These are phyloP conservation scores for Bipolaris oryzae DNA, from an alignment of 2,329 filamentous ascomycete genomes.

Conservation along the genomic window DNA sequence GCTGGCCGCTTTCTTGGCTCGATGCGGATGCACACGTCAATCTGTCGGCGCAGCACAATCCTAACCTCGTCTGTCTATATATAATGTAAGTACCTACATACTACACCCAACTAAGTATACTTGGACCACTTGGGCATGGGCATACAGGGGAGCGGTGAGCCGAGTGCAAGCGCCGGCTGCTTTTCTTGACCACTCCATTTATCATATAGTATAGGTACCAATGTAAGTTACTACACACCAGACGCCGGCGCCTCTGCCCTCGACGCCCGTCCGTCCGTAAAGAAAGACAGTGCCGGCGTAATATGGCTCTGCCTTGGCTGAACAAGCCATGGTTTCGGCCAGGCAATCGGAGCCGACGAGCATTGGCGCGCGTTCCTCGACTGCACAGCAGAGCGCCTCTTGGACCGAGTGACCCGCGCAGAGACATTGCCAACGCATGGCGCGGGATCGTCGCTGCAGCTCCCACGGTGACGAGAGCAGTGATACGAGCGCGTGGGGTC, in stretches of 20 bases:
- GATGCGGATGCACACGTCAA: conserved; percentile 9
- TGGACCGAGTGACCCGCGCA: conserved; percentile 6
- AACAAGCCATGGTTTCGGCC: conserved; percentile 26
- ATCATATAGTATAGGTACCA: too few species aligned
- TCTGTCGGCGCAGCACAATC: conserved; percentile 19
- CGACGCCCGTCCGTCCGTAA: conserved; percentile 4
- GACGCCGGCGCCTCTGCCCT: not conserved
- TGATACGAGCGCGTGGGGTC: conserved; percentile 21
- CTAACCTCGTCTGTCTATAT: conserved; percentile 22
- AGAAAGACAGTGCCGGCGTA: conserved; percentile 21
- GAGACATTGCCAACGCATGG: conserved; percentile 8
- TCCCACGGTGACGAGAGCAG: not conserved
- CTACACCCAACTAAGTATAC: not conserved
- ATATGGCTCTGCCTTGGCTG: conserved; percentile 39
- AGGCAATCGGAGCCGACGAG: conserved; percentile 19
- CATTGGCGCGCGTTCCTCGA: conserved; percentile 11
- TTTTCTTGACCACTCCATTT: conserved; percentile 8
- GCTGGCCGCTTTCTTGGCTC: conserved; percentile 24
- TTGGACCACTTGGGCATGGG: conserved; percentile 15
- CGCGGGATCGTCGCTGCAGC: conserved; percentile 15
- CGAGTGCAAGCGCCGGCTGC: conserved; percentile 15
- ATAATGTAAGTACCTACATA: conserved; percentile 22
- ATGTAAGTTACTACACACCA: not conserved
- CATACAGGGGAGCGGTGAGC: conserved; percentile 42
- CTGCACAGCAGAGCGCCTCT: not conserved